Base-by-base conservation (phyloP, 2,329 filamentous ascomycete species). In the Gnomoniopsis smithogilvyi region DNA sequence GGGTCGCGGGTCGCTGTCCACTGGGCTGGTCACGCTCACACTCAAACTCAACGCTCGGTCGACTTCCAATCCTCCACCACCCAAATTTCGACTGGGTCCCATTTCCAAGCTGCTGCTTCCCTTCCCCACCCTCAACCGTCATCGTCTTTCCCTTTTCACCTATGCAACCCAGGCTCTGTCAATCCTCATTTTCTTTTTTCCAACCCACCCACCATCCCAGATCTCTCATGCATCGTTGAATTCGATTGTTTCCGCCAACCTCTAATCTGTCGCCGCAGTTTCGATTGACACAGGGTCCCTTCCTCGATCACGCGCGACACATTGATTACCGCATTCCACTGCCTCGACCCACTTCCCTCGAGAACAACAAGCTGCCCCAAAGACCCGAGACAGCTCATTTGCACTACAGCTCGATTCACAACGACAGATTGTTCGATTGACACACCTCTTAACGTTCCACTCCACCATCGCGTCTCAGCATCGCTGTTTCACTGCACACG, bases 161-260 rank as follows among this genome's bases (percentile, higher is more conserved):
- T 54, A 19, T 41, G 26, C 53, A 38, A 48, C 41, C 45, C 50
- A 50, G 50, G 57, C 54, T 33, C 52, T 50, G 49, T 51, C 50
- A 60, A 60, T 60, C 51, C 51, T 57, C 60, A 47, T 57, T 56
- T 51, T 54, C 54, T 47, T 56, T 54, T 46, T 41, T 54, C 24
- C 46, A 55, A 61, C 17, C 46, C 24, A 43, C 26, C 30, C 33
- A 53, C 43, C 24, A 24, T 38, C 49, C 33, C 34, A 38, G 51
- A 47, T 30, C 30, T 19, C 17, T 47, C 24, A 22, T 38, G 38
- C 56, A 48, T 58, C 30, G 14, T 15, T 54, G 56, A 24, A 17
- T 21, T 52, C 49, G 51, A 55, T 50, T 33, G 54, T 53, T 43
- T 43, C 30, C 45, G 46, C 26, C 26, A 38, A 24, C 21, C 52